Evolutionary conservation across 1,284 basidiomycete species (phyloP), one percentile per base, ranked within the genome.

Genomic region (Microbotryum intermedium): DNA sequence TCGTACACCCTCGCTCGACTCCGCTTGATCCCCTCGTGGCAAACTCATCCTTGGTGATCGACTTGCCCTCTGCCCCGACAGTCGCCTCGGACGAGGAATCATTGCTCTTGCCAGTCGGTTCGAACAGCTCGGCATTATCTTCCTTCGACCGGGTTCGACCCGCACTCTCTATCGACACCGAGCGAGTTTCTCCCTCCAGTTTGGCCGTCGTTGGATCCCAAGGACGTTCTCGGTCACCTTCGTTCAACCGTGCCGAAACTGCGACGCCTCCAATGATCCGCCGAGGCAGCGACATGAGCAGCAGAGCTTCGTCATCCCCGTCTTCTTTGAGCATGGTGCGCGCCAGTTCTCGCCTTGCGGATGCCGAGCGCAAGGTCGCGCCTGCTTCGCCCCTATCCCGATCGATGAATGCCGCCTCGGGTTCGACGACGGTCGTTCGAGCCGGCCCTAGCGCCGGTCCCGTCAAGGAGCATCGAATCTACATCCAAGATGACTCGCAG

Each of bases 11-110:
- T 9, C 58, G 60, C 11, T 65, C 63, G 34, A 45, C 50, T 4
- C 63, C 65, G 20, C 60, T 67, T 4, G 60, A 64, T 23, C 65
- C 63, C 4, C 47, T 63, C 43, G 52, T 67, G 7, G 65, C 65
- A 18, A 42, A 67, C 21, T 65, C 63, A 3, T n/a, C 50, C 8
- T 44, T 67, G 6, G 61, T 47, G 6, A 50, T 65, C 39, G 65
- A 67, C 46, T 61, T 58, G 29, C 62, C 62, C 2, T 39, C 34
- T 16, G 6, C 4, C 34, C 34, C 34, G 34, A 39, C 34, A 16
- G 34, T 39, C 0, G 34, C 34, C 18, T 16, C 18, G 18, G 34
- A 39, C 18, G 34, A 39, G 34, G 34, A 39, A 39, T 11, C 16
- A 18, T 39, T 39, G 34, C 3, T 39, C 34, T 39, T 39, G 34